Base-by-base conservation (phyloP, 139 green algal genomes). In the Coelastrella sp. region DNA sequence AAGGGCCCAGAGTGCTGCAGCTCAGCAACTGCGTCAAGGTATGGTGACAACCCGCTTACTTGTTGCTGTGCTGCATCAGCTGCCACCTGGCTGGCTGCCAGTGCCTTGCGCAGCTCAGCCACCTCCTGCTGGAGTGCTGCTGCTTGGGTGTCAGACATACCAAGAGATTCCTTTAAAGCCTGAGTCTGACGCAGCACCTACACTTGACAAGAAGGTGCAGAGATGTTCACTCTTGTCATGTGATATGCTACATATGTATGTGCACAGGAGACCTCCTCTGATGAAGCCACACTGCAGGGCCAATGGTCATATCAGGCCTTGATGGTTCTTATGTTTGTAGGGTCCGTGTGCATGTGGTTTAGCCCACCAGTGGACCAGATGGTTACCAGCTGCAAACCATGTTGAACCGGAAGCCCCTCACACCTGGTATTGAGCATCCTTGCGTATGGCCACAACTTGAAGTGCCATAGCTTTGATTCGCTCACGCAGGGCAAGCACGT, bases 121-220 rank as follows among this genome's bases (percentile, higher is more conserved):
- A 90, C 61, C 61, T 90, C 64, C 32, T 57, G 5, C 8, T n/a
- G 11, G 7, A 78, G 32, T n/a, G 59, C 19, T 17, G 86, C 86
- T 61, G 65, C 61, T 47, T 90, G 76, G 32, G 16, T 74, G 6
- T 90, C 59, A 56, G 23, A 71, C 10, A 57, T 17, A 3, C 58
- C 76, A n/a, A 85, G 61, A 17, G 61, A 78, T 61, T 90, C 86
- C 32, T 13, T 78, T 61, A 90, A 56, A 10, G 64, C 76, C 86
- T 90, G 86, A 17, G 86, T 85, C 76, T 85, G 76, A 19, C 75
- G 60, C 76, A 90, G 3, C 76, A 85, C 86, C 86, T 90, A 76
- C 32, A 7, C 5, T 2, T 22, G 13, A 60, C 74, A 80, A 77
- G n/a, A n/a, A n/a, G n/a, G n/a, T n/a, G n/a, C 20, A 32, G 19